Percentiles rank a stretch among this genome's conserved stretches.
Conservation (phyloP, 306 rosid genomes). For the Astragalus membranaceus region DNA sequence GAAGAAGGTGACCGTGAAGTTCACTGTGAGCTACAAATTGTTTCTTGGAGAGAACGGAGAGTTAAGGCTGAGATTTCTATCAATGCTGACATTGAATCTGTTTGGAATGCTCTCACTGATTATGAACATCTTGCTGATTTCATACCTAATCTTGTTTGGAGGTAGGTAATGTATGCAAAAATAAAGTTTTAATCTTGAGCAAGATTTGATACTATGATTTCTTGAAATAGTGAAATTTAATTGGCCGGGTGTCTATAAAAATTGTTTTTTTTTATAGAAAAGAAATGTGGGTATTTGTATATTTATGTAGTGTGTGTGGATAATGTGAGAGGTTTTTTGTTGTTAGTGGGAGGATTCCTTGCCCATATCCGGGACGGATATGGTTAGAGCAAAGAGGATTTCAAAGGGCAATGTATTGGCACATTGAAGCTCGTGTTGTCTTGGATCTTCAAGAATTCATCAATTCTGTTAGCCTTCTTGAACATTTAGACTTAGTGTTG, state of each 20-base stretch:
- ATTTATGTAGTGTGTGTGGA: not conserved
- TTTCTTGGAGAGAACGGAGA: conserved; percentile 86
- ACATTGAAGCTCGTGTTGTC: conserved; percentile 94
- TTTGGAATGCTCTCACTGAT: conserved; percentile 89
- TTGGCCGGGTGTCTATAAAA: too few relatives aligned
- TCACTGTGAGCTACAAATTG: conserved; percentile 66
- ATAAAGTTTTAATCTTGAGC: not conserved
- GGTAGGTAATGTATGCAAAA: conserved; percentile 26
- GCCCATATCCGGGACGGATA: conserved; percentile 82
- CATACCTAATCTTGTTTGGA: conserved; percentile 86
- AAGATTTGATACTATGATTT: not conserved
- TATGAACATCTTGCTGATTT: conserved; percentile 86
- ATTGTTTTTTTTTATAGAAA: not conserved
- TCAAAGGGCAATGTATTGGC: conserved; percentile 95
- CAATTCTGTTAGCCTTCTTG: conserved; percentile 47
- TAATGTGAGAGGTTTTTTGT: not conserved
- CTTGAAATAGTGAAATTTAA: too few relatives aligned
- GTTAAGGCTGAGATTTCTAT: conserved; percentile 52
- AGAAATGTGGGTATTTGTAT: not conserved
- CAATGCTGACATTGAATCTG: conserved; percentile 58
- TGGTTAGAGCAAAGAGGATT: conserved; percentile 96
- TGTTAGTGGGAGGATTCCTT: conserved; percentile 68
- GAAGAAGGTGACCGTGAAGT: conserved; percentile 41
- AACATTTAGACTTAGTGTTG: not conserved
- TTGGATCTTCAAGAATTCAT: conserved; percentile 80